Evolutionary conservation across 2,329 filamentous ascomycete species (phyloP), one percentile per base, ranked within the genome.

Genomic region (Trichoderma koningiopsis): DNA sequence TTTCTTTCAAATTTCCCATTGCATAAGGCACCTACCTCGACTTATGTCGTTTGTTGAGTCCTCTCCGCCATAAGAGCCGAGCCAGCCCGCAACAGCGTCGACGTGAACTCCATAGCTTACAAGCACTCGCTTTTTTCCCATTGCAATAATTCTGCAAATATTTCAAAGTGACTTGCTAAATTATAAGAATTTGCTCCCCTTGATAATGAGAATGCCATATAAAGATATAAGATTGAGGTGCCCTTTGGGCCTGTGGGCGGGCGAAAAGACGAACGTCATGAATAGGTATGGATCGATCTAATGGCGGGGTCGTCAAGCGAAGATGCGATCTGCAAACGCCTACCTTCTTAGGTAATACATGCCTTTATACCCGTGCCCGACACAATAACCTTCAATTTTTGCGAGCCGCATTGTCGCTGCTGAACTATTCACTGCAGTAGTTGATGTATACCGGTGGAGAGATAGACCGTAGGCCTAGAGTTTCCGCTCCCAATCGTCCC

Each of bases 61-160:
- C 31, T 59, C 57, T 40, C 57, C 57, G 13, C 57, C 57, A 29
- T 59, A 59, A 4, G 57, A 59, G 57, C 57, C 57, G 14, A 59
- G 57, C 57, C 57, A 43, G 57, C 57, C 57, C 24, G 57, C 57
- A 43, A 59, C 57, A 43, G 57, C 57, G 35, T 59, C 57, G 35
- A 59, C 57, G 7, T 43, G n/a, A 19, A 59, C 57, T 43, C 57
- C 57, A 43, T 59, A 59, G 31, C 57, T 59, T 8, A 59, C 27
- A 14, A 59, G 57, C 4, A 59, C 57, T 16, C 57, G 22, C 35
- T 59, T 59, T 35, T 59, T 59, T n/a, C 57, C 57, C 57, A 59
- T 59, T 40, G 35, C 43, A 16, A 35, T 24, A 24, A 29, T 59
- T 19, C 55, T 5, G 33, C 19, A 33, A 56, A 3, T 35, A 13